phyloP scores from a whole-genome alignment of 2,329 filamentous ascomycete genomes.

The Fusarium foetens region DNA sequence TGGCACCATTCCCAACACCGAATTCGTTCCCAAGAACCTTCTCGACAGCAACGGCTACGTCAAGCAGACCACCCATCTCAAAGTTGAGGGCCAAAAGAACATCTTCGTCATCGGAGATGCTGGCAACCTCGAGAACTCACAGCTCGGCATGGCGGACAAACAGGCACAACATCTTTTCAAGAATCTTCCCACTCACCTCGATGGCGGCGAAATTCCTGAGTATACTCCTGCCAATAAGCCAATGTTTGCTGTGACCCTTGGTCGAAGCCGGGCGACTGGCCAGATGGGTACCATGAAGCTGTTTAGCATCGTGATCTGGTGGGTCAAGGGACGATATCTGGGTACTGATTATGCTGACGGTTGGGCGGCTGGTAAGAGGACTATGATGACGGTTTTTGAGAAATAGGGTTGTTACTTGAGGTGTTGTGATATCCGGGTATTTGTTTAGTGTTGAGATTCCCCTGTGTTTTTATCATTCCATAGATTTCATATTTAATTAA shows the following conservation, averaged over 20 bases:
- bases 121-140: slow-evolving; percentile 53
- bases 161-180: slow-evolving; percentile 52
- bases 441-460: not conserved
- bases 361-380: slow-evolving; percentile 50
- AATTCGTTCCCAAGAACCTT: slow-evolving; percentile 53
- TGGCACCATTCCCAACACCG: slow-evolving; percentile 58
- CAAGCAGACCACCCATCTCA: slow-evolving; percentile 52
- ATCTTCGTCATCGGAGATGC: slow-evolving; percentile 59
- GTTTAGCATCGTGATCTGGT: slow-evolving; percentile 53
- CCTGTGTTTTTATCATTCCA: not conserved
- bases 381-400: slow-evolving; percentile 46
- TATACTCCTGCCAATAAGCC: slow-evolving; percentile 47
- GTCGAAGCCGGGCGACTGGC: slow-evolving; percentile 52
- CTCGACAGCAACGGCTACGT: slow-evolving; percentile 50
- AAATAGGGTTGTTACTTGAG: slow-evolving; percentile 34
- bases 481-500: not conserved
- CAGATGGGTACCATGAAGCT: slow-evolving; percentile 52
- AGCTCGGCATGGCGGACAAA: slow-evolving; percentile 46
- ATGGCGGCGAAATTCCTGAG: slow-evolving; percentile 43
- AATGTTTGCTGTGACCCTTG: slow-evolving; percentile 53
- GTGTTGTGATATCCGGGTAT: not conserved
- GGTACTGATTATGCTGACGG: slow-evolving; percentile 48
- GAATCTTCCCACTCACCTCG: slow-evolving; percentile 49
- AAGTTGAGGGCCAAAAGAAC: slow-evolving; percentile 50
- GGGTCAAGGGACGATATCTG: slow-evolving; percentile 52